Conservation (phyloP, 1,284 basidiomycete species). For the Trichosporon sp. region DNA sequence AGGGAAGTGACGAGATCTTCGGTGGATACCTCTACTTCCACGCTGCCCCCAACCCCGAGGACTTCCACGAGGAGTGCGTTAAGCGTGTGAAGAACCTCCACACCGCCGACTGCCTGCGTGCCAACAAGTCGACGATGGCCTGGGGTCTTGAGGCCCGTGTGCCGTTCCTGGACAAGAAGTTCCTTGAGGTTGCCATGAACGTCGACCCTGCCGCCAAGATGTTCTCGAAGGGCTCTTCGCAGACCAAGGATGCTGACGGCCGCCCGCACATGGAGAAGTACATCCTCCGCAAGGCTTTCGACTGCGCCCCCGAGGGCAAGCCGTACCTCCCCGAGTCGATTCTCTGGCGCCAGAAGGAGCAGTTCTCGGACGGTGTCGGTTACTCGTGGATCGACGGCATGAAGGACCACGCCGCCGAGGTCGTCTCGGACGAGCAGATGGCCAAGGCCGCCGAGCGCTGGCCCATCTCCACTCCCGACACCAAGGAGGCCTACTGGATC, state of each 20-base stretch:
- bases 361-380: slow-evolving; percentile 98
- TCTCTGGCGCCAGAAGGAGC: slow-evolving; percentile 99
- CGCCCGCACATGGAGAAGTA: slow-evolving; percentile 96
- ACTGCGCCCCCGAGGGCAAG: slow-evolving; percentile 76
- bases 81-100: slow-evolving; percentile 97
- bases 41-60: slow-evolving; percentile 83
- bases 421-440: slow-evolving; percentile 81
- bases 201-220: slow-evolving; percentile 84
- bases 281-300: slow-evolving; percentile 96
- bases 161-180: slow-evolving; percentile 96
- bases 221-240: slow-evolving; percentile 80
- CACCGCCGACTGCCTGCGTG: slow-evolving; percentile 94
- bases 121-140: slow-evolving; percentile 99
- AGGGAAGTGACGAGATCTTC: slow-evolving; percentile 97
- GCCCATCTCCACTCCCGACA: slow-evolving; percentile 82
- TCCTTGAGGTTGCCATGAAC: slow-evolving; percentile 93
- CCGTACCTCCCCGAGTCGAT: slow-evolving; percentile 93
- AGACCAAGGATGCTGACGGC: slow-evolving; percentile 80
- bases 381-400: slow-evolving; percentile 99
- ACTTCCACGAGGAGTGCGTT: slow-evolving; percentile 96
- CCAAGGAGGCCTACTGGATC: slow-evolving; percentile 96
- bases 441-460: slow-evolving; percentile 75
- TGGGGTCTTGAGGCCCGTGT: slow-evolving; percentile 99
- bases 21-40: slow-evolving; percentile 99
- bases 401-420: slow-evolving; percentile 78